Evolutionary conservation across 108 stramenopile species (phyloP).

Genomic region (Cyclotella baltica): DNA sequence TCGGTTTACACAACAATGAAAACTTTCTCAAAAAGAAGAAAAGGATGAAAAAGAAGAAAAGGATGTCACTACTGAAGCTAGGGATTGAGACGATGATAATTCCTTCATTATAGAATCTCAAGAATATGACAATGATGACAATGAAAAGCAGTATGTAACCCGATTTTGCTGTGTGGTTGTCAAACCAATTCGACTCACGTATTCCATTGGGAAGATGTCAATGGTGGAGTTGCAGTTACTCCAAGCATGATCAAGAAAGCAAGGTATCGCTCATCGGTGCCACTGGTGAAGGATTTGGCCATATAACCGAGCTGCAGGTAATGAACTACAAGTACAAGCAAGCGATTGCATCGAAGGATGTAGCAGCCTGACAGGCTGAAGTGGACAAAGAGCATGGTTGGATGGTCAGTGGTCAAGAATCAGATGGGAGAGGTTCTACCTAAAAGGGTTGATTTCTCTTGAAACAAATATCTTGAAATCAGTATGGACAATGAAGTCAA

Average conservation of each 20-base stretch:
- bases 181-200: too few relatives aligned
- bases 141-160: too few relatives aligned
- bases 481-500: conserved; percentile 23
- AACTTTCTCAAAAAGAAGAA: neutral
- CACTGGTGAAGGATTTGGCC: conserved; percentile 33
- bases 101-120: neutral
- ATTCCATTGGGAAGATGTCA: neutral
- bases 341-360: conserved; percentile 24
- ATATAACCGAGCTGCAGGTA: conserved; percentile 34
- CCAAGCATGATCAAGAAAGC: neutral
- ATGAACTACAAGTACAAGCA: conserved; percentile 49
- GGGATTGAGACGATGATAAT: neutral
- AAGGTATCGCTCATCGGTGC: neutral
- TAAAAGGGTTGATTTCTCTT: neutral
- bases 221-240: neutral
- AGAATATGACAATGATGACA: neutral
- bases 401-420: neutral
- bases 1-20: neutral
- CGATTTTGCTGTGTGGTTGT: too few relatives aligned
- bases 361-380: conserved; percentile 30
- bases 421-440: neutral
- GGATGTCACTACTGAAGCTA: too few relatives aligned
- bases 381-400: too few relatives aligned
- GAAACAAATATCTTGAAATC: neutral
- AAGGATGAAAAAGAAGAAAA: too few relatives aligned